A percentile compares a stretch with the other conserved stretches of the same genome.
Evolutionary conservation across 2,329 filamentous ascomycete species (phyloP).

Genomic region (Ophiostoma triangulosporum): DNA sequence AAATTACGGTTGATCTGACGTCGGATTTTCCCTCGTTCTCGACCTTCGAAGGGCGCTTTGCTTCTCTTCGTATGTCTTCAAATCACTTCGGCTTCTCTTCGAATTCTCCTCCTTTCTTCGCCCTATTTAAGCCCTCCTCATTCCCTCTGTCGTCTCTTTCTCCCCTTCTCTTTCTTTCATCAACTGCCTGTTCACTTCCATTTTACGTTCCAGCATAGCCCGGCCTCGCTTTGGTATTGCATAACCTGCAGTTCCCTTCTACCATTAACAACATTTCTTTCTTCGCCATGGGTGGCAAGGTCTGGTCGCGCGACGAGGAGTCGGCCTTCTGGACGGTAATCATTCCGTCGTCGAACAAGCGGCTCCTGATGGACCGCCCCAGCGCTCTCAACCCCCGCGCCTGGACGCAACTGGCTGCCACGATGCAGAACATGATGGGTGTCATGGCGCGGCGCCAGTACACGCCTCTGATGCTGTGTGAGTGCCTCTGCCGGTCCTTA

Average conservation of each 20-base stretch:
- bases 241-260: no score
- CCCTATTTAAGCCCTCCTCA: background rate
- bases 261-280: no score
- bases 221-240: no score
- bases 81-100: background rate
- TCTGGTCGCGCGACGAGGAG: constrained; percentile 37
- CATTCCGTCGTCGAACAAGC: constrained; percentile 18
- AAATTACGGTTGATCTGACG: no score
- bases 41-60: background rate
- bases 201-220: background rate
- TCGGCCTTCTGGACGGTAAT: constrained; percentile 31
- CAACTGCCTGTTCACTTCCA: background rate
- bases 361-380: constrained; percentile 9
- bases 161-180: background rate
- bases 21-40: no score
- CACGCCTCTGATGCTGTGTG: constrained; percentile 18
- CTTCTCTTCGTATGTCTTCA: background rate
- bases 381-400: constrained; percentile 9
- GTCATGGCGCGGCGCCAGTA: constrained; percentile 16
- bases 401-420: constrained; percentile 14
- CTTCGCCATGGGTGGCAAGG: constrained; percentile 33
- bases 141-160: background rate
- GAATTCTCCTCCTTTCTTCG: background rate
- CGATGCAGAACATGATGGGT: constrained; percentile 16
- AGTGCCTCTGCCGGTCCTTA: constrained; percentile 13